Conservation (phyloP, 2,329 filamentous ascomycete species). For the Colletotrichum musae region DNA sequence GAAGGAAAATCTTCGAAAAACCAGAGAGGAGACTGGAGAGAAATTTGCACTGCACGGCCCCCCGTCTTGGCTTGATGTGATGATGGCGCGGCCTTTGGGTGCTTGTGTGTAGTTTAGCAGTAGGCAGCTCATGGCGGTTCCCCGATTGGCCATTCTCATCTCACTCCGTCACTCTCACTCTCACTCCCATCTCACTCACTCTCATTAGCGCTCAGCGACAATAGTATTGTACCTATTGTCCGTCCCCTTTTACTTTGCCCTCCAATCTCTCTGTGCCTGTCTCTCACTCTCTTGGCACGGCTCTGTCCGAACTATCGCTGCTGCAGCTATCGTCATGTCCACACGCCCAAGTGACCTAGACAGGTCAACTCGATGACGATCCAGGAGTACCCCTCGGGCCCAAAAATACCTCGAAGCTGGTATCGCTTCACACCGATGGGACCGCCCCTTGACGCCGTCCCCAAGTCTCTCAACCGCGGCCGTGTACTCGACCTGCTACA, state of each 20-base stretch:
- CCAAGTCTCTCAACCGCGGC: conserved; percentile 16
- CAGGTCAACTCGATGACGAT: neutral
- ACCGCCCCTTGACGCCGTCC: conserved; percentile 28
- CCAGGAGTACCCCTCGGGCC: conserved; percentile 30
- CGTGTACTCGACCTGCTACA: conserved; percentile 26
- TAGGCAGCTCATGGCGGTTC: conserved; percentile 12
- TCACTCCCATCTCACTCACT: neutral
- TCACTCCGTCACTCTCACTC: neutral
- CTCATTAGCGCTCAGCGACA: neutral
- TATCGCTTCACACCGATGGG: conserved; percentile 31
- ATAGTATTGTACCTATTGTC: no score
- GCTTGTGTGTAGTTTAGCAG: no score
- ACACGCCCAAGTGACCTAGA: no score
- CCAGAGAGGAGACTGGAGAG: neutral
- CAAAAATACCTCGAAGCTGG: conserved; percentile 33
- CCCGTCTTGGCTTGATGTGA: neutral
- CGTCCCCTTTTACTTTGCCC: conserved; percentile 6
- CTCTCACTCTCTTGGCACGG: conserved; percentile 29
- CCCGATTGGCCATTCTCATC: conserved; percentile 31
- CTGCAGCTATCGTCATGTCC: neutral
- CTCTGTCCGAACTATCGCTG: conserved; percentile 32
- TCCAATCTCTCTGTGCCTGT: conserved; percentile 8
- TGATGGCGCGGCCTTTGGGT: conserved; percentile 22
- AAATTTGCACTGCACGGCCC: conserved; percentile 22
- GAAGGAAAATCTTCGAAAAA: conserved; percentile 13